These are phyloP conservation scores for Steccherinum ochraceum DNA, from an alignment of 768 basidiomycete species.

Conservation along the genomic window DNA sequence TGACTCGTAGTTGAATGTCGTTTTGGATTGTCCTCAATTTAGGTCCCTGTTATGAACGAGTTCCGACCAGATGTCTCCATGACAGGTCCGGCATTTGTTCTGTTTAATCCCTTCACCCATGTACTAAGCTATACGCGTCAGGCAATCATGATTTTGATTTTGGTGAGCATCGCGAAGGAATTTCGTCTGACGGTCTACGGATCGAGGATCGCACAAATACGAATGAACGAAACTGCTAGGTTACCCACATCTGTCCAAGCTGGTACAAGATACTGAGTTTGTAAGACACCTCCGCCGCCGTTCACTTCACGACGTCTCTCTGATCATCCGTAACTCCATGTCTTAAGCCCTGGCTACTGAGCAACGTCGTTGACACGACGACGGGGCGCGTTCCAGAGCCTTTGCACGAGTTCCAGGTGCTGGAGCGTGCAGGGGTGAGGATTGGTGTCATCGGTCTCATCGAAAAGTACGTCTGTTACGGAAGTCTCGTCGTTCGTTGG, in stretches of 20 bases:
- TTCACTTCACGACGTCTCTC: neutral
- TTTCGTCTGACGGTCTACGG: too few species aligned
- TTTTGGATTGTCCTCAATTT: conserved; percentile 3
- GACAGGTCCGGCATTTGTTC: conserved; percentile 44
- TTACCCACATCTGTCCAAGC: conserved; percentile 57
- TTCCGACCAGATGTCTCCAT: conserved; percentile 75
- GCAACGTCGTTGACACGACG: conserved; percentile 72
- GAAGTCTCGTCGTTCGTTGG: neutral
- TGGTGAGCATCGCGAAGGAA: conserved; percentile 35
- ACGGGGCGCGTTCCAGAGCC: conserved; percentile 58
- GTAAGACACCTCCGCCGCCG: conserved; percentile 47
- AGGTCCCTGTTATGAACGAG: conserved; percentile 84
- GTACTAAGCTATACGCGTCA: conserved; percentile 19
- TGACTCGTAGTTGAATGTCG: neutral
- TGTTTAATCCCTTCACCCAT: neutral
- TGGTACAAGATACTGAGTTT: conserved; percentile 70
- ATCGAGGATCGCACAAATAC: neutral
- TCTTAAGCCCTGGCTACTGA: conserved; percentile 78
- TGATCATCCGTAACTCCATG: neutral
- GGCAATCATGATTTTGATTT: conserved; percentile 95
- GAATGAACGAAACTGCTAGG: conserved; percentile 35
- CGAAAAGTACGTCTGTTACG: conserved; percentile 52
- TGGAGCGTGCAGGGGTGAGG: conserved; percentile 64
- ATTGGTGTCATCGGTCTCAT: conserved; percentile 85
- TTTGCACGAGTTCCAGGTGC: conserved; percentile 53